Evolutionary conservation across 1,139 yeast genomes (phyloP).

Genomic region (Suhomyces bolitotheri): DNA sequence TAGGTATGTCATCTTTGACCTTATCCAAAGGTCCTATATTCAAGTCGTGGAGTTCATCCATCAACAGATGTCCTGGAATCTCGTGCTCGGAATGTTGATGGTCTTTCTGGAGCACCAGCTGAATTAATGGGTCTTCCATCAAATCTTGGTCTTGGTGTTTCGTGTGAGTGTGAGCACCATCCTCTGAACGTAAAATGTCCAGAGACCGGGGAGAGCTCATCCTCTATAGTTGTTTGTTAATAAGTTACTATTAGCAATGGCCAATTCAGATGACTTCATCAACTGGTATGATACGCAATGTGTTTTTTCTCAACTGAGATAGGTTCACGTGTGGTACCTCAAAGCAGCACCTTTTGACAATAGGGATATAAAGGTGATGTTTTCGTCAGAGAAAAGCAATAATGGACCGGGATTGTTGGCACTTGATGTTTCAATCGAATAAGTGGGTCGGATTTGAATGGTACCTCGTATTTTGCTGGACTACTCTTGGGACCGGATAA

Average conservation of each 20-base stretch:
- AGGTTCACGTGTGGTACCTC: conserved; percentile 4
- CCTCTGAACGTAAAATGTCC: conserved; percentile 1
- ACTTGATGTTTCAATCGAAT: too few relatives aligned
- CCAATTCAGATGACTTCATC: conserved; percentile 6
- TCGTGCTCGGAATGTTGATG: conserved; percentile 1
- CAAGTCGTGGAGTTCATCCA: conserved; percentile 11
- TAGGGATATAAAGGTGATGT: too few relatives aligned
- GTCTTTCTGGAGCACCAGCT: conserved; percentile 6
- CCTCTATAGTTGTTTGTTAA: conserved; percentile 2
- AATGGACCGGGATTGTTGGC: too few relatives aligned
- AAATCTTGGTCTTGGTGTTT: conserved; percentile 4
- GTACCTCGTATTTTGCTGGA: too few relatives aligned
- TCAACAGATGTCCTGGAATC: conserved; percentile 1
- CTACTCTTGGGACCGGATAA: too few relatives aligned
- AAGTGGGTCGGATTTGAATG: too few relatives aligned
- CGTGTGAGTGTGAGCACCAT: conserved; percentile 1
- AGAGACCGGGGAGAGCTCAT: conserved; percentile 9
- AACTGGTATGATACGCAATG: not conserved
- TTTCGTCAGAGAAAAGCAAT: too few relatives aligned
- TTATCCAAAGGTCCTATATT: conserved; percentile 18
- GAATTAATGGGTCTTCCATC: conserved; percentile 6
- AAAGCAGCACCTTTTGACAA: too few relatives aligned
- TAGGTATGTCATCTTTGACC: conserved; percentile 10
- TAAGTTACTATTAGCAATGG: not conserved
- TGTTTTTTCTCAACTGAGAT: conserved; percentile 7